phyloP scores from a whole-genome alignment of 176 grass and related monocot species.

The Bonia amplexicaulis region DNA sequence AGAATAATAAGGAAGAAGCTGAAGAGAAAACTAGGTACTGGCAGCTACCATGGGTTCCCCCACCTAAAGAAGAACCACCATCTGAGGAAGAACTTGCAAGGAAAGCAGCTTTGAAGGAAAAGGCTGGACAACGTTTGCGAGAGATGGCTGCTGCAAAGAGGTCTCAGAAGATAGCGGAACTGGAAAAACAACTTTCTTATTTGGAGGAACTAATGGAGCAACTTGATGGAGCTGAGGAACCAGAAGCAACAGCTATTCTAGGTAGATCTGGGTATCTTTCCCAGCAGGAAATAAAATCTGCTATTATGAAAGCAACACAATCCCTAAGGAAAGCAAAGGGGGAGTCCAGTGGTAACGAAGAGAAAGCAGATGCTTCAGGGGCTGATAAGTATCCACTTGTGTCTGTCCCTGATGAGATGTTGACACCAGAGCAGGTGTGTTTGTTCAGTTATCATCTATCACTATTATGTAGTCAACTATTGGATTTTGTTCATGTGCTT shows the following conservation, averaged over 20 bases:
- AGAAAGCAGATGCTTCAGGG: slow-evolving; percentile 52
- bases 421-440: slow-evolving; percentile 80
- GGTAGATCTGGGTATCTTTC: slow-evolving; percentile 59
- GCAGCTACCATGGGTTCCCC: slow-evolving; percentile 94
- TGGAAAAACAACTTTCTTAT: slow-evolving; percentile 65
- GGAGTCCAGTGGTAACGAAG: slow-evolving; percentile 61
- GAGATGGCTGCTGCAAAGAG: slow-evolving; percentile 91
- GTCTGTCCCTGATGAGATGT: slow-evolving; percentile 71
- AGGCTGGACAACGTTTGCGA: slow-evolving; percentile 81
- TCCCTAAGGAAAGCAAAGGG: slow-evolving; percentile 89
- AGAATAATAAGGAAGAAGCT: slow-evolving; percentile 84
- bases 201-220: slow-evolving; percentile 68
- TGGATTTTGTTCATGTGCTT: slow-evolving; percentile 17
- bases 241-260: slow-evolving; percentile 58
- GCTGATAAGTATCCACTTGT: slow-evolving; percentile 85
- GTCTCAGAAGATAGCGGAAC: slow-evolving; percentile 64
- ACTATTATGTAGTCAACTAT: not conserved
- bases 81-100: slow-evolving; percentile 95
- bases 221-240: slow-evolving; percentile 70
- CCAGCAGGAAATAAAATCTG: slow-evolving; percentile 85
- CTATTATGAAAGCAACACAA: slow-evolving; percentile 57
- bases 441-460: slow-evolving; percentile 10
- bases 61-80: slow-evolving; percentile 78
- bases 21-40: slow-evolving; percentile 90
- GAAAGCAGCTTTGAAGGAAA: slow-evolving; percentile 90